Evolutionary conservation across 176 grass and related monocot genomes (phyloP), one percentile per base, ranked within the genome.

Genomic region (Avena insularis): DNA sequence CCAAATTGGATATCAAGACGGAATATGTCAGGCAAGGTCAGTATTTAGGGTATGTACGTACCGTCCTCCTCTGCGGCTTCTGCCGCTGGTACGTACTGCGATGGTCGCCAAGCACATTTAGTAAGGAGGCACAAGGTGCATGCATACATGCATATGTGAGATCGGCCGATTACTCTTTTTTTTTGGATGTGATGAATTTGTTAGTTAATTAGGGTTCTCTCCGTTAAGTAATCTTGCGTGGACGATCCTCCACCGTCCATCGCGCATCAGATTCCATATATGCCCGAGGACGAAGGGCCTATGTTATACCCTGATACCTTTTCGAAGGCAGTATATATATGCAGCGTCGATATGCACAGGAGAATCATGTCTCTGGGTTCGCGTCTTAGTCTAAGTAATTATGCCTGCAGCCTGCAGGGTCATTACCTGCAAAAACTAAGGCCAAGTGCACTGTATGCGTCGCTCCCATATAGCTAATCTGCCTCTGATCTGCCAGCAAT

Each of bases 21-120:
- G 82, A 85, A 85, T 75, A 75, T 85, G 71, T 57, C 82, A 65
- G 68, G 21, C 68, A 85, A 6, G 31, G 80, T 54, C 64, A 57
- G 79, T 19, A 38, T 36, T 69, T 69, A 11, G 62, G 23, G 7
- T 45, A 84, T 79, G 87, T 75, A 77, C 31, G 51, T 54, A 56
- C 54, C 54, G 55, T 57, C 55, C 55, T 57, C 66, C 47, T 66
- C 77, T 57, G 47, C 40, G 1, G 40, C 55, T n/a, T 29, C 47
- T 46, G 15, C 38, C 2, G 33, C 33, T 38, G 31, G 6, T 68
- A 64, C 21, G 2, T 68, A 64, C 61, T 29, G 23, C 61, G 29
- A 64, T 29, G 10, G 65, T 17, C 65, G 60, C 60, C 23, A 63
- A 63, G 11, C 60, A 63, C 23, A 63, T 63, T 63, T 63, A 63